Evolutionary conservation across 306 rosid genomes (phyloP), one percentile per base, ranked within the genome.

Genomic region (Psophocarpus tetragonolobus): DNA sequence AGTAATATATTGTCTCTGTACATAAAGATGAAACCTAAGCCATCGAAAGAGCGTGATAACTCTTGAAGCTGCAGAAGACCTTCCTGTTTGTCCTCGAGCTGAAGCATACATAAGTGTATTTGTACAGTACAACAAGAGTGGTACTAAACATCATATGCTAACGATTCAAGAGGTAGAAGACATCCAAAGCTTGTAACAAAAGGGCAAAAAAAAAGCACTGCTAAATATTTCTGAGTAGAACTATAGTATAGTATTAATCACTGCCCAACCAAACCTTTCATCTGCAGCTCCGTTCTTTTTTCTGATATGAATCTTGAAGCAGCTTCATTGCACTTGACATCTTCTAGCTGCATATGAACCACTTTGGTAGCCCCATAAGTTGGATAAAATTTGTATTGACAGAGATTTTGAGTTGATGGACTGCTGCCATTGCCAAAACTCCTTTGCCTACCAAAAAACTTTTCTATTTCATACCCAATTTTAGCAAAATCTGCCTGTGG

Each of bases 301-400:
- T 82, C 84, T 18, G 73, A 6, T 9, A 9, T 75, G 65, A 71
- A 82, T 68, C 83, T 82, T 9, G 86, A 79, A 82, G 84, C 86
- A 57, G 86, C 84, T 75, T 82, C 84, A 32, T 82, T 80, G 86
- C 85, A 86, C 24, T 57, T 80, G 58, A 83, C 21, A 11, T 86
- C 87, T 20, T 86, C 89, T 3, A 67, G 60, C 8, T 76, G 69
- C 74, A 76, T 27, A 62, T 82, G 84, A 6, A 85, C 77, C 7
- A 85, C 86, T 10, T 74, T 78, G 68, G 84, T 27, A 4, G 76
- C 68, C 1, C 58, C 66, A 12, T 82, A 82, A 8, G 82, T 39
- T 42, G 89, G 89, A 62, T 83, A 83, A 11, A 71, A 86, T n/a
- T 86, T 82, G 64, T 86, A 86, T 20, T 53, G 83, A 12, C 89